Conservation (phyloP, 139 green algal genomes). For the Chlamydomonas incerta region DNA sequence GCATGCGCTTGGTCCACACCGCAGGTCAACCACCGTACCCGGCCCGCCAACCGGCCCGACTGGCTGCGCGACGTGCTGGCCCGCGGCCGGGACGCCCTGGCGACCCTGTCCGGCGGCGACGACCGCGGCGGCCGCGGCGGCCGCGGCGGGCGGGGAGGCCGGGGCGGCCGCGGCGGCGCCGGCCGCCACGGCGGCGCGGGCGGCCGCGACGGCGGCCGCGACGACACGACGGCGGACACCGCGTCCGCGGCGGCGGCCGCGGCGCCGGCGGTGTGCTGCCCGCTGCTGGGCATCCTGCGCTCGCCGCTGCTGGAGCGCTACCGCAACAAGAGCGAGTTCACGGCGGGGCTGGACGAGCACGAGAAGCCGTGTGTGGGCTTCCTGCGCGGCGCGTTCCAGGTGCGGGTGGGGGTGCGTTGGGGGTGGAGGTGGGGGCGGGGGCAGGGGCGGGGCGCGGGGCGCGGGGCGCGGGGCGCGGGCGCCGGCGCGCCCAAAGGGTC, state of each 20-base stretch:
- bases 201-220: neutral
- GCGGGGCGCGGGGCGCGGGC: too few relatives aligned
- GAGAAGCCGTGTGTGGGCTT: constrained; percentile 51
- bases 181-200: too few relatives aligned
- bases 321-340: constrained; percentile 67
- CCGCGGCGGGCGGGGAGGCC: neutral
- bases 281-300: constrained; percentile 57
- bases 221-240: neutral
- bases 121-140: neutral
- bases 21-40: neutral
- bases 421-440: neutral
- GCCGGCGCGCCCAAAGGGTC: too few relatives aligned
- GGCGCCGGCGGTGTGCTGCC: neutral
- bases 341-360: constrained; percentile 43
- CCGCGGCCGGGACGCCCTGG: too few relatives aligned
- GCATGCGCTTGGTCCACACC: too few relatives aligned
- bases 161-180: too few relatives aligned
- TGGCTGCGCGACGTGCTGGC: neutral
- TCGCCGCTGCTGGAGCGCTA: constrained; percentile 55
- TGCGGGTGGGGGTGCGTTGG: constrained; percentile 3
- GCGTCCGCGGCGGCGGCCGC: neutral
- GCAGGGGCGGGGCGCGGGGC: neutral
- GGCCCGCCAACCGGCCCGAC: neutral
- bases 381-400: constrained; percentile 48
- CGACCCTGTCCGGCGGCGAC: neutral